These are phyloP conservation scores for Strigomonas oncopelti DNA, from an alignment of 208 protist species.

Conservation along the genomic window DNA sequence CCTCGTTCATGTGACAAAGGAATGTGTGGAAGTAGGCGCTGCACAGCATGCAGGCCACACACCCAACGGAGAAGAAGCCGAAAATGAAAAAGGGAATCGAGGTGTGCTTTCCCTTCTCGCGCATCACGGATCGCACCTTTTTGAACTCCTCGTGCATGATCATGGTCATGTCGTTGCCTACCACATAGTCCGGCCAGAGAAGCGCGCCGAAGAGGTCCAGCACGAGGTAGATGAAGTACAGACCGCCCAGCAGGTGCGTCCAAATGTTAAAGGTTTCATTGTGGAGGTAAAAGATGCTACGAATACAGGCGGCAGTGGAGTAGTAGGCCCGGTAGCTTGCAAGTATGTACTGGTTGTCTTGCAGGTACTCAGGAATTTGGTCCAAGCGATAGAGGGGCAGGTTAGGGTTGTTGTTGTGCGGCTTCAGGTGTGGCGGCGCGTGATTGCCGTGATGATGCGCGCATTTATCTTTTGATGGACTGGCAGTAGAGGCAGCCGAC, in stretches of 20 bases:
- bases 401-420: conserved; percentile 23
- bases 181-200: conserved; percentile 21
- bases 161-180: conserved; percentile 11
- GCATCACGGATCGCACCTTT: not conserved
- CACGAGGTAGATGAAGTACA: conserved; percentile 30
- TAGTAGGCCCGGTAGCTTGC: conserved; percentile 41
- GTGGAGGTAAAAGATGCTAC: conserved; percentile 41
- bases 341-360: conserved; percentile 40
- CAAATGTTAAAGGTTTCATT: conserved; percentile 78
- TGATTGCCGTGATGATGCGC: not conserved
- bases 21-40: conserved; percentile 75
- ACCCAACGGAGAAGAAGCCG: conserved; percentile 63
- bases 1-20: conserved; percentile 53
- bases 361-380: conserved; percentile 35
- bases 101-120: not conserved
- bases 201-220: conserved; percentile 26
- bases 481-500: too few relatives aligned
- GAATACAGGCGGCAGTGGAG: conserved; percentile 28
- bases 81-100: conserved; percentile 56
- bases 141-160: conserved; percentile 4
- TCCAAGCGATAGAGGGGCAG: conserved; percentile 38
- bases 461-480: not conserved
- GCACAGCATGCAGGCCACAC: conserved; percentile 73
- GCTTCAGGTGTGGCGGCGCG: not conserved
- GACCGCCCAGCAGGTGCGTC: conserved; percentile 49